Conservation (phyloP, 169 alveolate species). For the Plasmodium falciparum region DNA sequence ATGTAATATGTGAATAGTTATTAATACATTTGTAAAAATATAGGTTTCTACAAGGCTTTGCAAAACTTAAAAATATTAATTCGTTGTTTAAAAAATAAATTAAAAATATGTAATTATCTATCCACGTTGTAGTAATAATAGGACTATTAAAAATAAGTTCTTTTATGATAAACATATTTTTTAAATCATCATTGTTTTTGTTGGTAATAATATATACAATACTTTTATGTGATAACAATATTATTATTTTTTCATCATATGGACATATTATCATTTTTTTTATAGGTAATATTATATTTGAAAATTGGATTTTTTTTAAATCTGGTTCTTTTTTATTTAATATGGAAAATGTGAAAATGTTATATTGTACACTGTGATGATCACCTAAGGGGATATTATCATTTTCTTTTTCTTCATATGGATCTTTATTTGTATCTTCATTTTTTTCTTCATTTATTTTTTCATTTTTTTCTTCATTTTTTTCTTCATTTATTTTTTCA, state of each 20-base stretch:
- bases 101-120: conserved; percentile 40
- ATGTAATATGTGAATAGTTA: conserved; percentile 34
- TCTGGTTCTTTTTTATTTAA: background rate
- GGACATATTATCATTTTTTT: conserved; percentile 53
- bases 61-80: conserved; percentile 24
- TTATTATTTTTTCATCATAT: conserved; percentile 44
- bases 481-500: background rate
- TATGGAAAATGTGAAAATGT: conserved; percentile 6
- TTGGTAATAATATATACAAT: conserved; percentile 16
- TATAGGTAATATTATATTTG: background rate
- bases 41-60: conserved; percentile 13
- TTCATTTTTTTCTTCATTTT: background rate
- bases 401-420: background rate
- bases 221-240: conserved; percentile 35
- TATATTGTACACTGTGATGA: background rate
- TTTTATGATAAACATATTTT: background rate
- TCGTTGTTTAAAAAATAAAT: conserved; percentile 40
- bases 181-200: conserved; percentile 1
- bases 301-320: background rate
- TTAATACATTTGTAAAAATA: conserved; percentile 20
- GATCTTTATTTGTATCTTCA: background rate
- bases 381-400: background rate
- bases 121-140: conserved; percentile 46
- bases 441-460: background rate
- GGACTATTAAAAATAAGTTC: conserved; percentile 31